A percentile compares a stretch with the other conserved stretches of the same genome.
These are phyloP conservation scores for Aspergillus udagawae DNA, from an alignment of 2,329 filamentous ascomycete genomes.

Conservation along the genomic window DNA sequence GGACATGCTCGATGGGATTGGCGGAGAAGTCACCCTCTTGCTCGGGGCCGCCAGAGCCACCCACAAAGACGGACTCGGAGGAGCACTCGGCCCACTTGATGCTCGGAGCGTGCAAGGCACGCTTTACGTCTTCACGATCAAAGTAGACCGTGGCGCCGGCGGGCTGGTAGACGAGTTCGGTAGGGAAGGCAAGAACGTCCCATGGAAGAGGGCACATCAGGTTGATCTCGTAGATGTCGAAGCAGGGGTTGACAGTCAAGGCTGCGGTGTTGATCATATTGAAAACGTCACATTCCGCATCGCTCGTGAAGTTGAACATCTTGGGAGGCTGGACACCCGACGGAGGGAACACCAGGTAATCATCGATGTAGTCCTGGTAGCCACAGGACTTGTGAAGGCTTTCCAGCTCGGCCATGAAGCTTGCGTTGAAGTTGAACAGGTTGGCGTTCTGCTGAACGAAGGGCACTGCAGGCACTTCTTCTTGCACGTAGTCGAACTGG, in stretches of 20 bases:
- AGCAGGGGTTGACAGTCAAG: conserved; percentile 67
- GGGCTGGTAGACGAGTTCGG: conserved; percentile 53
- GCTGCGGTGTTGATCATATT: conserved; percentile 54
- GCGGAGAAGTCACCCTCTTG: conserved; percentile 41
- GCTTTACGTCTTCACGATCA: conserved; percentile 65
- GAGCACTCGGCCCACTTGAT: conserved; percentile 34
- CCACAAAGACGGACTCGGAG: conserved; percentile 41
- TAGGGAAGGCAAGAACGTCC: conserved; percentile 65
- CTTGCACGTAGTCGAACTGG: conserved; percentile 30
- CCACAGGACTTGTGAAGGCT: conserved; percentile 43
- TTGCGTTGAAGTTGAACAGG: conserved; percentile 44
- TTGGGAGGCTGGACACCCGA: conserved; percentile 54
- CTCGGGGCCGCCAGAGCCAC: conserved; percentile 36
- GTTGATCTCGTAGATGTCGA: conserved; percentile 69
- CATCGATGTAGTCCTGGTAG: conserved; percentile 44
- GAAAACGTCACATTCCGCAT: conserved; percentile 55
- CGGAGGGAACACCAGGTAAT: conserved; percentile 52
- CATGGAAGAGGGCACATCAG: conserved; percentile 67
- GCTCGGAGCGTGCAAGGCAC: conserved; percentile 58
- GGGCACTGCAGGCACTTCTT: conserved; percentile 37
- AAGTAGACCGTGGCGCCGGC: conserved; percentile 63
- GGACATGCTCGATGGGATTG: conserved; percentile 51
- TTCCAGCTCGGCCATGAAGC: conserved; percentile 40
- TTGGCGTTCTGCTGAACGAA: conserved; percentile 42
- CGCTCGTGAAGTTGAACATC: conserved; percentile 43